Evolutionary conservation across 2,329 filamentous ascomycete genomes (phyloP), one percentile per base, ranked within the genome.

Genomic region (Neofusicoccum kwambonambiense): DNA sequence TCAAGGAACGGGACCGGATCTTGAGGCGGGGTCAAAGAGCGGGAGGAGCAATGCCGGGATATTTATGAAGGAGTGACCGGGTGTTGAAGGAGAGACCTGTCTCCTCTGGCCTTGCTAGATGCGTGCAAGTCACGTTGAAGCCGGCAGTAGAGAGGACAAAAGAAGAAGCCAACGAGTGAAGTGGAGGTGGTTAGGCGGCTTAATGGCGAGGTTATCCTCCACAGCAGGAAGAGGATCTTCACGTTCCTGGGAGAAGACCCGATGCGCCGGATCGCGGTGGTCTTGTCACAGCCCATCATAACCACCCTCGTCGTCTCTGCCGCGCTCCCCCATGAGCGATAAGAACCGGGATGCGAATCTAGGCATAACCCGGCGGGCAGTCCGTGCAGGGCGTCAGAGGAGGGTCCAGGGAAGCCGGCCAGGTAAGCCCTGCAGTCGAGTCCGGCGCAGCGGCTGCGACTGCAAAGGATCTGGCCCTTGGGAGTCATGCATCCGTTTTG

Each of bases 241-340:
- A 37, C 42, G 56, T 60, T 37, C 42, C 56, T 60, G 42, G 42
- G 56, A 60, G 39, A 19, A 17, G 31, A 60, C 56, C 56, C 56
- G 31, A 60, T 37, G 44, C 22, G 19, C 56, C 42, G 56, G 56
- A 13, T 60, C 56, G 39, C 41, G 44, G 41, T 41, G 27, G 41
- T 19, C 56, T 47, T 60, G 56, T 60, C 56, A 60, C 56, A 60
- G 54, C n/a, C 54, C 54, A 60, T 60, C 42, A 60, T 35, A 45
- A 13, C 39, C 19, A 31, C 13, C 52, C 37, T 56, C 37, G 35
- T 56, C 51, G 51, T 4, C 35, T 44, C 41, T 57, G 52, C 19
- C 52, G 52, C 44, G 27, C n/a, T n/a, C 19, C 11, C 22, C 39
- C 52, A 31, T 34, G 39, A 15, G 31, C 27, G 56, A 60, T 47